These are phyloP conservation scores for Teratosphaeria pseudoeucalypti DNA, from an alignment of 2,329 filamentous ascomycete species.

Conservation along the genomic window DNA sequence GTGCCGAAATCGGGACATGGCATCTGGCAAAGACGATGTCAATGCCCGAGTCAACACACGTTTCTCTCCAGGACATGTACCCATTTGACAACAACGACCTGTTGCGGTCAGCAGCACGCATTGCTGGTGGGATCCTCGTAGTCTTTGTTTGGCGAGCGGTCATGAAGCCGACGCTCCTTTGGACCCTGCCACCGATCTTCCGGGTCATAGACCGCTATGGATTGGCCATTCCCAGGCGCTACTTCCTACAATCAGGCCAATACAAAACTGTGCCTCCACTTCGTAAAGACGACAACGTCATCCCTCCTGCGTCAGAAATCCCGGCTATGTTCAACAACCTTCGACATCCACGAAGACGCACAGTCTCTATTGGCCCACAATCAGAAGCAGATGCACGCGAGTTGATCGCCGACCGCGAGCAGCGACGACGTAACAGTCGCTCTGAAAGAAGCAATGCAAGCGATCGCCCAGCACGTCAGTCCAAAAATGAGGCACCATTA, in stretches of 20 bases:
- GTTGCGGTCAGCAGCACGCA: conserved; percentile 52
- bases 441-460: conserved; percentile 17
- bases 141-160: conserved; percentile 85
- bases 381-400: conserved; percentile 96
- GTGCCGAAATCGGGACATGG: conserved; percentile 74
- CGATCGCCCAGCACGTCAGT: neutral
- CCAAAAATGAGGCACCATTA: neutral
- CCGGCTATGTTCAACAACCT: conserved; percentile 73
- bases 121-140: conserved; percentile 68
- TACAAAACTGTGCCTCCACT: conserved; percentile 74
- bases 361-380: conserved; percentile 85
- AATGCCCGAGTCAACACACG: neutral
- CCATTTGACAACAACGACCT: conserved; percentile 50
- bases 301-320: conserved; percentile 81
- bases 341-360: conserved; percentile 67
- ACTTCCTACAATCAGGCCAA: conserved; percentile 75
- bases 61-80: conserved; percentile 9
- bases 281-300: conserved; percentile 71
- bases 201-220: conserved; percentile 72
- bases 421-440: conserved; percentile 51
- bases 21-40: conserved; percentile 42
- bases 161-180: conserved; percentile 75
- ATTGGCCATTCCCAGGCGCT: conserved; percentile 71
- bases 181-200: conserved; percentile 72
- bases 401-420: conserved; percentile 80